Percentiles rank a stretch among this genome's conserved stretches.
These are phyloP conservation scores for Ceratobasidium sp. DNA, from an alignment of 1,284 basidiomycete genomes.

Conservation along the genomic window DNA sequence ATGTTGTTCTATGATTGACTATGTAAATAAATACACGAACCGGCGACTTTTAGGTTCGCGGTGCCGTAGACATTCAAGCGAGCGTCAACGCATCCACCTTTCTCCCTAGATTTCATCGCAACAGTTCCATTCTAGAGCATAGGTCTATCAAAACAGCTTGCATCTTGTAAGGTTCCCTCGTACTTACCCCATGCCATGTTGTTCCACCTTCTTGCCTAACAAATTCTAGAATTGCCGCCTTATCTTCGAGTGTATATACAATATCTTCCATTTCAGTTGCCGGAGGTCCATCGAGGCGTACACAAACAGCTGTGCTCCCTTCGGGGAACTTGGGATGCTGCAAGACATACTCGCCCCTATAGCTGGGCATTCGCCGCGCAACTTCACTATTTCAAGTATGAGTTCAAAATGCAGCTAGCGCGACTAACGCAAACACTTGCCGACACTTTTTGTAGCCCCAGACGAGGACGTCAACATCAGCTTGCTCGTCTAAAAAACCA, in stretches of 20 bases:
- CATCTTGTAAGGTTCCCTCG: background rate
- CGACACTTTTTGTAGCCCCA: constrained; percentile 71
- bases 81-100: constrained; percentile 60
- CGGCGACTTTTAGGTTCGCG: constrained; percentile 52
- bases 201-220: constrained; percentile 21
- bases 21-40: background rate
- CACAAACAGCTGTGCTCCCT: constrained; percentile 62
- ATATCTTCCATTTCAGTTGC: constrained; percentile 59
- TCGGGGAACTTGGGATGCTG: constrained; percentile 66
- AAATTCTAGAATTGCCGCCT: constrained; percentile 50
- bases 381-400: constrained; percentile 61
- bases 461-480: too few species aligned
- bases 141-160: background rate
- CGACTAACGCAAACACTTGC: constrained; percentile 31
- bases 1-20: too few species aligned
- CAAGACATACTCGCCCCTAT: constrained; percentile 65
- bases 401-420: background rate
- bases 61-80: constrained; percentile 59
- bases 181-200: constrained; percentile 26
- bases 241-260: constrained; percentile 53
- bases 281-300: constrained; percentile 57
- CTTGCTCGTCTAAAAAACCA: constrained; percentile 49
- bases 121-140: constrained; percentile 51
- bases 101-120: constrained; percentile 57
- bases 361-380: constrained; percentile 68